These are phyloP conservation scores for Jaapia argillacea DNA, from an alignment of 768 basidiomycete genomes.

Conservation along the genomic window DNA sequence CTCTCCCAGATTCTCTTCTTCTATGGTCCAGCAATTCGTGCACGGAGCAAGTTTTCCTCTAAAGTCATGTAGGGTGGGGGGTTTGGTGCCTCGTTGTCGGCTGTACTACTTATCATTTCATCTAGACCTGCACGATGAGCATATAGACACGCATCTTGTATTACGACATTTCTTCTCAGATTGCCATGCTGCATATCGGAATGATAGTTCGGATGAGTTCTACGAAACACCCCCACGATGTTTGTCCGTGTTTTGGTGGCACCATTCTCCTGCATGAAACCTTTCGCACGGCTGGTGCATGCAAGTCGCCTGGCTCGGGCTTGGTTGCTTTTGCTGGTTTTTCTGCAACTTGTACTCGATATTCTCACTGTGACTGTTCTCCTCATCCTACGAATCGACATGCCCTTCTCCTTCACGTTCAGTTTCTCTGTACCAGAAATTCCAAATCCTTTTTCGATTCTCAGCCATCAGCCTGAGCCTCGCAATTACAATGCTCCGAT, in stretches of 20 bases:
- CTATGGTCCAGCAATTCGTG: conserved; percentile 22
- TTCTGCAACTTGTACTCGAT: background rate
- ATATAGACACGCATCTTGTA: too few relatives aligned
- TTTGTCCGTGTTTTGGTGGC: too few relatives aligned
- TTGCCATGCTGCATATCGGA: too few relatives aligned
- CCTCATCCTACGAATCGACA: background rate
- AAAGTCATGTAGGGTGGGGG: background rate
- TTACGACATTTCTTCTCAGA: too few relatives aligned
- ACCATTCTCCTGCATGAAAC: too few relatives aligned
- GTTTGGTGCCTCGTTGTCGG: background rate
- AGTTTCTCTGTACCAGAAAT: background rate
- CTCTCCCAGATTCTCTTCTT: conserved; percentile 17
- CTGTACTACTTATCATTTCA: too few relatives aligned
- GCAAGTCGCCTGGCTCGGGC: background rate
- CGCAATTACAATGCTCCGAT: background rate
- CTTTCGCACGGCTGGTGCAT: too few relatives aligned
- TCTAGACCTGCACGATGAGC: too few relatives aligned
- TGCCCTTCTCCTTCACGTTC: background rate
- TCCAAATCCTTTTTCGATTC: background rate
- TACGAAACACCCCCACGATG: too few relatives aligned
- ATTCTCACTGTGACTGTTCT: background rate
- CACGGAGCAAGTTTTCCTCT: conserved; percentile 14
- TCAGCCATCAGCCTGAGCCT: background rate
- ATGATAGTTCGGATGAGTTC: too few relatives aligned
- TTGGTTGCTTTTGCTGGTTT: background rate